A percentile compares a stretch with the other conserved stretches of the same genome.
These are phyloP conservation scores for Fusarium praegraminearum DNA, from an alignment of 2,329 filamentous ascomycete species.

Conservation along the genomic window DNA sequence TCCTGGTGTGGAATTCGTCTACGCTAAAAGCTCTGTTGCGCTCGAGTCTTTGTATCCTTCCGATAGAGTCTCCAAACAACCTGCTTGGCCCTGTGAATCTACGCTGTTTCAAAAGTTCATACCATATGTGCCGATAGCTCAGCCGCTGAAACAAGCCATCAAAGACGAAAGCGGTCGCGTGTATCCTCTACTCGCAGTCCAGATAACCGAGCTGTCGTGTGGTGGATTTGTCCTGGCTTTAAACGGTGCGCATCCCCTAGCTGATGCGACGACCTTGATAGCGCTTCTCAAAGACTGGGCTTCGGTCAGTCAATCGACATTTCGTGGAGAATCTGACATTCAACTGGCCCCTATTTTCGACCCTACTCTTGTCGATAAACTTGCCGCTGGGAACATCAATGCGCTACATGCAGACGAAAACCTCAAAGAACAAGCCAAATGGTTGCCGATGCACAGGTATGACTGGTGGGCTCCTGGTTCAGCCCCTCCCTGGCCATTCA, in stretches of 20 bases:
- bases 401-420: conserved; percentile 3
- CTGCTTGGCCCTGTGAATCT: conserved; percentile 27
- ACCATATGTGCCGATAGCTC: conserved; percentile 1
- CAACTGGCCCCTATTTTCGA: conserved; percentile 1
- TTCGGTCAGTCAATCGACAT: not conserved
- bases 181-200: conserved; percentile 35
- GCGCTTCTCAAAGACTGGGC: conserved; percentile 44
- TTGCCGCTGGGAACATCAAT: conserved; percentile 39
- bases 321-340: not conserved
- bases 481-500: conserved; percentile 30
- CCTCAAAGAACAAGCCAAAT: conserved; percentile 12
- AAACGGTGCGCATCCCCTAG: conserved; percentile 42
- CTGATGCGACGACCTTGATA: conserved; percentile 41
- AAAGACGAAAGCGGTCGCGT: not conserved
- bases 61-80: conserved; percentile 1
- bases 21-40: conserved; percentile 20
- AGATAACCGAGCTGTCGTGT: conserved; percentile 40
- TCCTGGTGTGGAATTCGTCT: conserved; percentile 40
- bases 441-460: conserved; percentile 41
- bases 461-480: conserved; percentile 43
- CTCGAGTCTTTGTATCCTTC: conserved; percentile 27
- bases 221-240: conserved; percentile 38
- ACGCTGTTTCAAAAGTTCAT: conserved; percentile 21
- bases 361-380: conserved; percentile 28
- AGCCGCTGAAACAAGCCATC: not conserved